Evolutionary conservation across 306 rosid genomes (phyloP).

Genomic region (Arachis stenosperma): DNA sequence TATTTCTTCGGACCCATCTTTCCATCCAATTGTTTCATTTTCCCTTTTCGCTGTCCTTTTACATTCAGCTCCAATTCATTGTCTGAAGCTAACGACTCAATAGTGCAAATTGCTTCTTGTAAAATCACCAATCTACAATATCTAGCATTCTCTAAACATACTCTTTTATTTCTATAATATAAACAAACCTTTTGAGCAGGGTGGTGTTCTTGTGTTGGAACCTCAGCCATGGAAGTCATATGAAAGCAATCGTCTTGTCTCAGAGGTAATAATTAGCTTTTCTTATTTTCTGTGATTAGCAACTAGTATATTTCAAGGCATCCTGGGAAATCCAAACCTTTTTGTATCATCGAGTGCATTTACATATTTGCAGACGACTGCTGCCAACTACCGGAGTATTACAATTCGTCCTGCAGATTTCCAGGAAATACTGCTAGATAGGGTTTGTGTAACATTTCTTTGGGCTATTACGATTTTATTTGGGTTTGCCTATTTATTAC

Average conservation of each 20-base stretch:
- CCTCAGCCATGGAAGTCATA: constrained; percentile 99
- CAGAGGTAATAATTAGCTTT: constrained; percentile 45
- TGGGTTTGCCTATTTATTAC: neutral
- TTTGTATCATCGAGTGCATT: neutral
- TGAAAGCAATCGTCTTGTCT: constrained; percentile 48
- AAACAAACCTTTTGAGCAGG: constrained; percentile 53
- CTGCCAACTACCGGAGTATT: constrained; percentile 56
- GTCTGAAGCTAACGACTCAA: constrained; percentile 25
- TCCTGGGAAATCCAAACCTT: constrained; percentile 26
- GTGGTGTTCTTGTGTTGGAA: constrained; percentile 90
- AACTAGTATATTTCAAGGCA: constrained; percentile 22
- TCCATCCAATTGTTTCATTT: neutral
- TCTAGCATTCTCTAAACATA: constrained; percentile 20
- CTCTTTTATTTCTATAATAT: constrained; percentile 5
- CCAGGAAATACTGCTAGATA: constrained; percentile 85
- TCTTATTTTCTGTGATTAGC: constrained; percentile 10
- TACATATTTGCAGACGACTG: constrained; percentile 52
- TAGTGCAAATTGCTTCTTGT: constrained; percentile 15
- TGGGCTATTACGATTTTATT: constrained; percentile 1
- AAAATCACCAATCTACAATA: neutral
- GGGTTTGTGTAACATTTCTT: constrained; percentile 52
- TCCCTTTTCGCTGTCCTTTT: constrained; percentile 15
- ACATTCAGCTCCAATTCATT: constrained; percentile 22
- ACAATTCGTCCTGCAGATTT: constrained; percentile 55
- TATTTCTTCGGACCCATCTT: constrained; percentile 21